These are phyloP conservation scores for Aspergillus baeticus DNA, from an alignment of 495 filamentous ascomycete genomes.

Conservation along the genomic window DNA sequence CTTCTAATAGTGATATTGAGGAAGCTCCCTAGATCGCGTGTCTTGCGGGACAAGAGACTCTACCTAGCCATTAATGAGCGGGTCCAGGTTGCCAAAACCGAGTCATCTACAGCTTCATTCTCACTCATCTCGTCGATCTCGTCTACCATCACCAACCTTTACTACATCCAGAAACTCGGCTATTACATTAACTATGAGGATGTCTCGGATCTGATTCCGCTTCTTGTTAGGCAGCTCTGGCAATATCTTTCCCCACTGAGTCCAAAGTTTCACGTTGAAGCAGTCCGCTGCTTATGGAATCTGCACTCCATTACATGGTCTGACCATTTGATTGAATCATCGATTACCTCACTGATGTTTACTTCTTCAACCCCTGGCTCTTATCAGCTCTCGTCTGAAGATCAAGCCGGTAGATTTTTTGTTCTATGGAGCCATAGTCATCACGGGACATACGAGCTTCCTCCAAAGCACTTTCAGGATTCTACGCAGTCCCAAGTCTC, in stretches of 20 bases:
- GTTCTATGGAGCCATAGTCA: slow-evolving; percentile 80
- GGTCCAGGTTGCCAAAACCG: slow-evolving; percentile 19
- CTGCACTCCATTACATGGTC: slow-evolving; percentile 65
- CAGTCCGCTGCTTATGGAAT: slow-evolving; percentile 81
- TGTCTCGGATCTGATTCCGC: slow-evolving; percentile 63
- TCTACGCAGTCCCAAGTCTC: slow-evolving; percentile 31
- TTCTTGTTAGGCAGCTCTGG: slow-evolving; percentile 73
- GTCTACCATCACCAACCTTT: slow-evolving; percentile 60
- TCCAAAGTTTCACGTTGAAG: slow-evolving; percentile 91
- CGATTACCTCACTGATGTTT: slow-evolving; percentile 73
- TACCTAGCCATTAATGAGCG: slow-evolving; percentile 53
- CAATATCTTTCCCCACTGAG: slow-evolving; percentile 71
- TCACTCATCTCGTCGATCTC: slow-evolving; percentile 56
- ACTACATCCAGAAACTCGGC: slow-evolving; percentile 47
- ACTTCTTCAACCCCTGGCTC: slow-evolving; percentile 31
- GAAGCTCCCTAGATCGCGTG: slow-evolving; percentile 53
- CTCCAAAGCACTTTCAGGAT: slow-evolving; percentile 50
- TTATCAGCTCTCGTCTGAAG: slow-evolving; percentile 31
- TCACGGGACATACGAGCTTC: slow-evolving; percentile 57
- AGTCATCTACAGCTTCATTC: slow-evolving; percentile 35
- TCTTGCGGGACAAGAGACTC: slow-evolving; percentile 52
- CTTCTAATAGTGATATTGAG: slow-evolving; percentile 57
- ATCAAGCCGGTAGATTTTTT: slow-evolving; percentile 57
- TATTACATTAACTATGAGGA: slow-evolving; percentile 53
- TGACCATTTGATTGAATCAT: slow-evolving; percentile 70